These are phyloP conservation scores for Apophysomyces sp. DNA, from an alignment of 371 early-diverging fungal species.

Conservation along the genomic window DNA sequence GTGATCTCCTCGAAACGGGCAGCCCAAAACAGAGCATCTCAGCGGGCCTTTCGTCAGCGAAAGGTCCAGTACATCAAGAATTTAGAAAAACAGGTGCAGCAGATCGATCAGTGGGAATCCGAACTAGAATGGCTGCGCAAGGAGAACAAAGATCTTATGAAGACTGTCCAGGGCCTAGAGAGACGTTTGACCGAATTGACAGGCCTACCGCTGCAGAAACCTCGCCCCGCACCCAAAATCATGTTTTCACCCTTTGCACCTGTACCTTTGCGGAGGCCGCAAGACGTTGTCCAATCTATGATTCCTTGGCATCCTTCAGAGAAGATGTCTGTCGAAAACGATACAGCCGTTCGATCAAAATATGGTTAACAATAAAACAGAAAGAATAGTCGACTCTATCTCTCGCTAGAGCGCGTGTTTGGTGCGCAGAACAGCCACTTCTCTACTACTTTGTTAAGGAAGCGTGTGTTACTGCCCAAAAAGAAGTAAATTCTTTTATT, in stretches of 20 bases:
- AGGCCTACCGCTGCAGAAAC: not conserved
- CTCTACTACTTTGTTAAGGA: no score
- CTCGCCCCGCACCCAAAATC: not conserved
- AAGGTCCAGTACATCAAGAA: conserved; percentile 47
- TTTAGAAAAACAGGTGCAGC: conserved; percentile 36
- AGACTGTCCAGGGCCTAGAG: conserved; percentile 12
- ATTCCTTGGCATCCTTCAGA: not conserved
- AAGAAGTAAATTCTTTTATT: no score
- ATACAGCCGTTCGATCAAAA: not conserved
- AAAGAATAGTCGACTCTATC: no score
- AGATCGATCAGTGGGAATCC: conserved; percentile 45
- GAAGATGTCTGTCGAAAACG: no score
- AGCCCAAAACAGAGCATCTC: conserved; percentile 47
- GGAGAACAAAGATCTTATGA: conserved; percentile 34
- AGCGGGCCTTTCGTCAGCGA: conserved; percentile 49
- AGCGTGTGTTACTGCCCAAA: no score
- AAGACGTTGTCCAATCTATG: not conserved
- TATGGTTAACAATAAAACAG: not conserved
- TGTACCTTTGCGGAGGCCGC: not conserved
- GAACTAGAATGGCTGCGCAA: conserved; percentile 41
- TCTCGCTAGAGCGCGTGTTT: no score
- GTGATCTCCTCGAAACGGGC: conserved; percentile 33
- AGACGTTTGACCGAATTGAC: conserved; percentile 12
- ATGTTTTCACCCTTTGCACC: not conserved
- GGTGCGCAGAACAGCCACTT: no score